These are phyloP conservation scores for Rhynchospora breviuscula DNA, from an alignment of 176 grass and related monocot genomes.

Conservation along the genomic window DNA sequence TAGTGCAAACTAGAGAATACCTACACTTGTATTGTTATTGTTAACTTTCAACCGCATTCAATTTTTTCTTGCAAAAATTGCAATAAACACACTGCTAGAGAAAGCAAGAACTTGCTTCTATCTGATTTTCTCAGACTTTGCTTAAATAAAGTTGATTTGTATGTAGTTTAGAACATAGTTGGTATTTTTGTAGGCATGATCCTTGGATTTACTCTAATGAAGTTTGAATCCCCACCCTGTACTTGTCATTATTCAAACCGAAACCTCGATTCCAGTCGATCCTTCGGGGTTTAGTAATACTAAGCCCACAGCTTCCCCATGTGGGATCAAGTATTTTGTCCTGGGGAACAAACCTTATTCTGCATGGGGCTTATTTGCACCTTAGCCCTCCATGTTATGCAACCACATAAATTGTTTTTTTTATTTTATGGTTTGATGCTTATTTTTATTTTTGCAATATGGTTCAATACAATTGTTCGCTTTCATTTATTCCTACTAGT, in stretches of 20 bases:
- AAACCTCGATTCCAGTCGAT: background rate
- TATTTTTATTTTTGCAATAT: background rate
- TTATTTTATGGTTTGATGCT: background rate
- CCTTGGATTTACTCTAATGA: background rate
- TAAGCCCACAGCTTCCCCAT: background rate
- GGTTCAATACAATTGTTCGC: background rate
- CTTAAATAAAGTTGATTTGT: background rate
- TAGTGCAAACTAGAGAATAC: background rate
- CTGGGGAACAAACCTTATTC: background rate
- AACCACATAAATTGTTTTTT: background rate
- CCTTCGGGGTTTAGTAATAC: background rate
- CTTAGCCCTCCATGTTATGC: background rate
- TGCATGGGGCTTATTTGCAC: background rate
- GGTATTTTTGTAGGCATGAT: background rate
- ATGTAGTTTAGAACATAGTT: background rate
- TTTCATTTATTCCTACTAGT: background rate
- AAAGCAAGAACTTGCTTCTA: background rate
- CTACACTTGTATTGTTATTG: background rate
- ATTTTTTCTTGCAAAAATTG: background rate
- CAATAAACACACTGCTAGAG: background rate
- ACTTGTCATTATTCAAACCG: background rate
- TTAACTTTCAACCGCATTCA: background rate
- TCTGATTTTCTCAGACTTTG: background rate
- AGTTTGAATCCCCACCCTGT: background rate
- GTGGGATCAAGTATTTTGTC: background rate